Percentiles rank a stretch among this genome's conserved stretches.
These are phyloP conservation scores for Candida sp. DNA, from an alignment of 1,139 yeast genomes.

Conservation along the genomic window DNA sequence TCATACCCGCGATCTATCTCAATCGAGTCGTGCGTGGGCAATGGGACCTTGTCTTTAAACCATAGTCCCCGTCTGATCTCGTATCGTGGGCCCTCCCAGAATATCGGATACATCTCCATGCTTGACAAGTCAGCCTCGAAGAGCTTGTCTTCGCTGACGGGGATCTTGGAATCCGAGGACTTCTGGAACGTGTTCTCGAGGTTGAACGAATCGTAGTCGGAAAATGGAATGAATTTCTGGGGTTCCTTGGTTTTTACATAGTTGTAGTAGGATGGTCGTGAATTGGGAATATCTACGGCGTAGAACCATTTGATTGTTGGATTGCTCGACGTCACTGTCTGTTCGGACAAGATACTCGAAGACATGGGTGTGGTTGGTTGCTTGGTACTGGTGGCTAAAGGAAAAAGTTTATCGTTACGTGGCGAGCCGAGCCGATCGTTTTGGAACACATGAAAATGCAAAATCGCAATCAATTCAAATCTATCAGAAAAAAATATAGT, in stretches of 20 bases:
- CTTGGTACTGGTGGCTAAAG: too few species aligned
- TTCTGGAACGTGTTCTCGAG: constrained; percentile 46
- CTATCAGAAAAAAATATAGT: too few species aligned
- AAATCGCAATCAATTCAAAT: too few species aligned
- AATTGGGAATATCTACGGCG: constrained; percentile 76
- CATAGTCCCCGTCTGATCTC: constrained; percentile 88
- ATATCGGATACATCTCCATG: constrained; percentile 67
- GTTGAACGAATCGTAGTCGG: constrained; percentile 60
- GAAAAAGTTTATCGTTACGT: too few species aligned
- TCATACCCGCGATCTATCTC: constrained; percentile 63
- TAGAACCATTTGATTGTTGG: constrained; percentile 65
- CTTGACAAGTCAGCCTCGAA: constrained; percentile 68
- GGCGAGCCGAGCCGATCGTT: too few species aligned
- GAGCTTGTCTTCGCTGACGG: constrained; percentile 82
- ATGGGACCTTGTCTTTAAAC: constrained; percentile 73
- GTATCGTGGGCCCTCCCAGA: constrained; percentile 90
- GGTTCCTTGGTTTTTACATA: constrained; percentile 56
- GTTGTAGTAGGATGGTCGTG: constrained; percentile 64
- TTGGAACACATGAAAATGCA: too few species aligned
- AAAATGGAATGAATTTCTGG: constrained; percentile 68
- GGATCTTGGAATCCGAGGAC: constrained; percentile 32
- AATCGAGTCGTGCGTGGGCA: constrained; percentile 52
- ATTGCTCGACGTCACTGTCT: neutral
- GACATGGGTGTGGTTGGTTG: neutral
- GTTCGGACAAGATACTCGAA: neutral